Evolutionary conservation across 164 flowering plant species (phyloP), one percentile per base, ranked within the genome.

Genomic region (Annona squamosa): DNA sequence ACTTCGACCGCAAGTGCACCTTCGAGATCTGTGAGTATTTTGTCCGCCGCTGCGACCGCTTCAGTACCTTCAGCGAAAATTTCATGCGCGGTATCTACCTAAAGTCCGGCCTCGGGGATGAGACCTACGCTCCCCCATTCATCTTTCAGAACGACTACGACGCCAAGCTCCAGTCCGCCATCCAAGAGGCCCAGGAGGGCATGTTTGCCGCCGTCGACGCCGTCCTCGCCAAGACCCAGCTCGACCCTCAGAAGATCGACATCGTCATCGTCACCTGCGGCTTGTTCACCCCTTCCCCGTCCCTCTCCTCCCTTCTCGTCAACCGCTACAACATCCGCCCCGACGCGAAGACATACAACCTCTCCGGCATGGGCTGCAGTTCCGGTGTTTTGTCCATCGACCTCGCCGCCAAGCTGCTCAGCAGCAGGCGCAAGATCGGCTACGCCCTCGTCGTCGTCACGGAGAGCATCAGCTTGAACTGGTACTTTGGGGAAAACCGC

Each of bases 311-410:
- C 2, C 66, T 82, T 41, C 43, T 89, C 3, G 86, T 87, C 6
- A 83, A 86, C 74, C 85, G 72, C 6, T 87, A 81, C 73, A 77
- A 79, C 2, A 62, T 89, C 45, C 78, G 19, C 37, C 79, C 80
- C 1, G 80, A 85, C 61, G 82, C 87, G 5, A 83, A 84, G 66
- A 79, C 86, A 5, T 89, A 72, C 67, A 85, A 87, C 75, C 77
- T 87, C 1, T 79, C 83, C 37, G 90, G 92, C n/a, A 89, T 87
- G 90, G 90, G 89, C 0, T 87, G 92, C 72, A 84, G 90, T 71
- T 80, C 88, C 0, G 88, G 92, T 10, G 81, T 80, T 5, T 41
- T 83, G 37, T 45, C 88, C 5, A 74, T 86, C 0, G 92, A 89
- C 69, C 70, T 85, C 12, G 89, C 87, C 42, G 81, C 83, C 37